Evolutionary conservation across 2,329 filamentous ascomycete genomes (phyloP), one percentile per base, ranked within the genome.

Genomic region (Colletotrichum karsti): DNA sequence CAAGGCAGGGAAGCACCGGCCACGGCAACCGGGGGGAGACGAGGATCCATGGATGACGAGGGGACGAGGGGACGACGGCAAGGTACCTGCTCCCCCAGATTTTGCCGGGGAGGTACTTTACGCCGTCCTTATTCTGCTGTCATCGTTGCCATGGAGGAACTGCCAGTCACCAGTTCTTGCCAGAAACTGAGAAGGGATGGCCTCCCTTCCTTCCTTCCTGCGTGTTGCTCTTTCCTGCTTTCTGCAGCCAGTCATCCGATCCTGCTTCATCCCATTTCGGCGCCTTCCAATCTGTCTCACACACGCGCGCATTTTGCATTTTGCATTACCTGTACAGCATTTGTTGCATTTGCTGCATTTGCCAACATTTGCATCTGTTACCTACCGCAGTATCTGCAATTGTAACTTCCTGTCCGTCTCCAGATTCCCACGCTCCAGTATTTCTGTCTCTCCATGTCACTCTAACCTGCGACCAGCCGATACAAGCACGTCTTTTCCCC

Each of bases 41-140:
- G 15, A 28, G 30, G 18, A 9, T 13, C 26, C 33, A 24, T 26
- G 48, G n/a, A 20, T 15, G 39, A 41, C 13, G 15, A 18, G n/a
- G n/a, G 39, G 4, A 18, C 5, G 39, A 41, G 12, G 39, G 39
- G 35, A 63, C 13, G 35, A 63, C 13, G 56, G 28, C 20, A 20
- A 53, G 64, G 60, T 64, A 58, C 37, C 53, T 58, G 26, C 18
- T 48, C 28, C 60, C 58, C 53, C 53, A 67, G 60, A 48, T 58
- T 59, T 24, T 35, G 41, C 15, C 15, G 44, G 24, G 42, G 60
- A 54, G 60, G 46, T 54, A 67, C 64, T 44, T 63, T 41, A 4
- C n/a, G n/a, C n/a, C n/a, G n/a, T n/a, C n/a, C n/a, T n/a, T n/a
- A n/a, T n/a, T n/a, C 5, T 26, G 58, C 26, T 55, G 50, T 55